Evolutionary conservation across 2,329 filamentous ascomycete genomes (phyloP).

Genomic region (Rosellinia necatrix): DNA sequence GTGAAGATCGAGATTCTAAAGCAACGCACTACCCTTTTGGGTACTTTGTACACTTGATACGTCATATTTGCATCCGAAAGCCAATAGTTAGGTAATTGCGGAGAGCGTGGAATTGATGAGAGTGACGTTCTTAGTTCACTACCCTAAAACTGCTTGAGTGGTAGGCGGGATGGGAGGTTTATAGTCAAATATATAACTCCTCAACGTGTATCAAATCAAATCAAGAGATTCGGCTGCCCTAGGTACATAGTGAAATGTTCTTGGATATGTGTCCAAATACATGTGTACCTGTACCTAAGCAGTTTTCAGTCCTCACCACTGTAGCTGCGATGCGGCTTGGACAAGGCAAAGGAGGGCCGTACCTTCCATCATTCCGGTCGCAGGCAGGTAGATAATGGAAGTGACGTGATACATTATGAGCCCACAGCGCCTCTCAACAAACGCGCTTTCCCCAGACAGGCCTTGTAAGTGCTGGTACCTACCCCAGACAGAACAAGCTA

Average conservation of each 20-base stretch:
- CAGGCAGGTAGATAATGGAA: constrained; percentile 26
- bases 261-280: no score
- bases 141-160: no score
- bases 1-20: constrained; percentile 19
- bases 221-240: no score
- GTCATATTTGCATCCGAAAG: constrained; percentile 9
- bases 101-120: no score
- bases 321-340: constrained; percentile 10
- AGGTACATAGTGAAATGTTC: no score
- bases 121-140: no score
- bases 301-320: no score
- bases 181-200: no score
- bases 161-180: no score
- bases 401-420: constrained; percentile 43
- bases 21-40: neutral
- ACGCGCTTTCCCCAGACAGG: no score
- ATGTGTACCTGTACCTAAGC: neutral
- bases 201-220: neutral
- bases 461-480: no score
- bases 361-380: constrained; percentile 18
- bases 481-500: no score
- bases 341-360: neutral
- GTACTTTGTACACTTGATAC: constrained; percentile 4
- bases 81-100: neutral
- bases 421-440: constrained; percentile 31